These are phyloP conservation scores for Nosema muscidifuracis DNA, from an alignment of 371 early-diverging fungal genomes.

Conservation along the genomic window DNA sequence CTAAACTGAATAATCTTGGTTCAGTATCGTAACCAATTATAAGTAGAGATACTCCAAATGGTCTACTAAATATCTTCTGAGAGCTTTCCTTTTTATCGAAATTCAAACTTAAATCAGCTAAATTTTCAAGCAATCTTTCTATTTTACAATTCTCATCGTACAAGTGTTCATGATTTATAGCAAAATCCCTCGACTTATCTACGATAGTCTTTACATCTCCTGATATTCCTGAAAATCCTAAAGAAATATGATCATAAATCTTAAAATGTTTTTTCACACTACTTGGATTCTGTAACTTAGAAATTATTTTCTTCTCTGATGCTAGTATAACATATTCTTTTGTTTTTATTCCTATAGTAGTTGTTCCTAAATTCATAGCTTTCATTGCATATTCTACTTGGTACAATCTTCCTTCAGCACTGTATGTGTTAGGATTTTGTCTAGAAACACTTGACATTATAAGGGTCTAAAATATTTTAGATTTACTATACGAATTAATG, in stretches of 20 bases:
- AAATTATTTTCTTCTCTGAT: slow-evolving; percentile 63
- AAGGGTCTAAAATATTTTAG: background rate
- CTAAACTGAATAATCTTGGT: slow-evolving; percentile 89
- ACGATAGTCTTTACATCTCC: slow-evolving; percentile 62
- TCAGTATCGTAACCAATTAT: slow-evolving; percentile 92
- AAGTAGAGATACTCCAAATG: slow-evolving; percentile 93
- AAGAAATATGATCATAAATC: slow-evolving; percentile 57
- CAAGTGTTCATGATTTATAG: slow-evolving; percentile 49
- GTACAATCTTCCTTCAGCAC: slow-evolving; percentile 61
- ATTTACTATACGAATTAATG: too few species aligned
- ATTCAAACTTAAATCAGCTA: slow-evolving; percentile 57
- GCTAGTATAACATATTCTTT: slow-evolving; percentile 55
- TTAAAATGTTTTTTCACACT: slow-evolving; percentile 61
- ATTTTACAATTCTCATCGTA: slow-evolving; percentile 56
- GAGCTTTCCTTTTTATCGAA: slow-evolving; percentile 60
- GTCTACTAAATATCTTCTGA: slow-evolving; percentile 66
- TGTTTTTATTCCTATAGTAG: slow-evolving; percentile 58
- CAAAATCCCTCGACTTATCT: slow-evolving; percentile 47
- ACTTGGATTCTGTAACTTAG: slow-evolving; percentile 52
- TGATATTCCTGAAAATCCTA: slow-evolving; percentile 60
- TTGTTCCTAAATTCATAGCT: slow-evolving; percentile 62
- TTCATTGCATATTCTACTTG: slow-evolving; percentile 65
- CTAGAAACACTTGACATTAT: slow-evolving; percentile 15
- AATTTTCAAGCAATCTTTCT: slow-evolving; percentile 54
- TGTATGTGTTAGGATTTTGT: slow-evolving; percentile 59